A percentile compares a stretch with the other conserved stretches of the same genome.
Evolutionary conservation across 345 rosid genomes (phyloP).

Genomic region (Eucalyptus caleyi): DNA sequence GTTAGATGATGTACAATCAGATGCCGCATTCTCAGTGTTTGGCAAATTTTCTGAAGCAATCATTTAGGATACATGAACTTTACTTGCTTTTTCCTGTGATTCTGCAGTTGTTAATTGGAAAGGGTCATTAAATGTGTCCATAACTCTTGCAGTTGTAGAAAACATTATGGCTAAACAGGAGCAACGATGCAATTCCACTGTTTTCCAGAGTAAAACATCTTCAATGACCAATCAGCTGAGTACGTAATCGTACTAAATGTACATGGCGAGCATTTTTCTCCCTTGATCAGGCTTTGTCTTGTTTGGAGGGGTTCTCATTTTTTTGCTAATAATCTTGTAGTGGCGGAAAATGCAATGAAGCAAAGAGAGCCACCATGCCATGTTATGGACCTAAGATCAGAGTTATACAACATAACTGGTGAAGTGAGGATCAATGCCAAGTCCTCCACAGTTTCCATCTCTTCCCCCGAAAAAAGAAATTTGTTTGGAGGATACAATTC

Average conservation of each 20-base stretch:
- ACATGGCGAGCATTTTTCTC: neutral
- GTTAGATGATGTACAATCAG: neutral
- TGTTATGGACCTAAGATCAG: constrained; percentile 2
- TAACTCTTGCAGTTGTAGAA: neutral
- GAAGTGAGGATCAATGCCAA: constrained; percentile 7
- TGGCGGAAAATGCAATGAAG: neutral
- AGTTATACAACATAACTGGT: constrained; percentile 5
- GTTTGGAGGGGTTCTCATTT: neutral
- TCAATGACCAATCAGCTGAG: neutral
- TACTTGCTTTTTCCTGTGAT: neutral
- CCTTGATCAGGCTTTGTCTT: neutral
- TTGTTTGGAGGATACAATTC: neutral
- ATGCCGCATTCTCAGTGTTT: neutral
- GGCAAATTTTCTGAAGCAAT: neutral
- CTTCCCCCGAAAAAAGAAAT: neutral
- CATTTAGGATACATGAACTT: neutral
- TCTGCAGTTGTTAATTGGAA: neutral
- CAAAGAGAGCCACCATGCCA: neutral
- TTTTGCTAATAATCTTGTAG: neutral
- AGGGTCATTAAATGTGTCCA: constrained; percentile 14
- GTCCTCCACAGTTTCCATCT: neutral
- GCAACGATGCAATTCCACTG: neutral
- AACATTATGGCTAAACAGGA: constrained; percentile 2
- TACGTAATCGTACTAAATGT: neutral
- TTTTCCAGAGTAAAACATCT: neutral